Conservation (phyloP, 371 early-diverging fungal species). For the Dichotomocladium elegans region DNA sequence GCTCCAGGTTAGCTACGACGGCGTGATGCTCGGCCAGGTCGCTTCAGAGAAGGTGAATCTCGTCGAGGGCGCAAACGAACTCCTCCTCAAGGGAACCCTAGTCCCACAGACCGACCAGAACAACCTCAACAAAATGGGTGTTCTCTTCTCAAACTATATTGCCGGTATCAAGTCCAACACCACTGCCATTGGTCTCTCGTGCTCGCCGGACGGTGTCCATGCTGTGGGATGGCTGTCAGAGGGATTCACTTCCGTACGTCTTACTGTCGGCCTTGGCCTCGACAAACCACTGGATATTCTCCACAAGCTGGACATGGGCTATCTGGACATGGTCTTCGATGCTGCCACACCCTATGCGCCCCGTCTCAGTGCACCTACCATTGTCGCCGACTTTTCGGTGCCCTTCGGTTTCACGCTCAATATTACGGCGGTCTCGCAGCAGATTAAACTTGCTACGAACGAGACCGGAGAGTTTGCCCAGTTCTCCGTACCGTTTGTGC, state of each 20-base stretch:
- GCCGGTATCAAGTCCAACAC: slow-evolving; percentile 47
- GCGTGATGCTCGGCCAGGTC: slow-evolving; percentile 49
- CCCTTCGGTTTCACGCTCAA: slow-evolving; percentile 58
- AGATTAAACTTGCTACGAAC: slow-evolving; percentile 42
- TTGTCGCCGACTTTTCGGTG: slow-evolving; percentile 48
- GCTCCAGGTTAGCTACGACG: slow-evolving; percentile 49
- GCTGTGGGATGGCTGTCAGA: slow-evolving; percentile 56
- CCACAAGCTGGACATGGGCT: slow-evolving; percentile 50
- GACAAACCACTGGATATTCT: slow-evolving; percentile 45
- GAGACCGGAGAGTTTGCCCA: slow-evolving; percentile 40
- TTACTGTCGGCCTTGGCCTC: slow-evolving; percentile 48
- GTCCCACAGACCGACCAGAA: slow-evolving; percentile 44
- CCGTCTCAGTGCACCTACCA: slow-evolving; percentile 38
- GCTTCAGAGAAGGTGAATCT: slow-evolving; percentile 44
- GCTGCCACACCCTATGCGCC: slow-evolving; percentile 50
- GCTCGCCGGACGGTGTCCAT: slow-evolving; percentile 55
- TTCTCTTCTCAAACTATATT: slow-evolving; percentile 55
- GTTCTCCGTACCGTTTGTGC: slow-evolving; percentile 40
- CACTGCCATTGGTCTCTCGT: slow-evolving; percentile 53
- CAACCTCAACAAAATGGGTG: slow-evolving; percentile 41
- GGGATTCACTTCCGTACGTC: slow-evolving; percentile 49
- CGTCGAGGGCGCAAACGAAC: slow-evolving; percentile 40
- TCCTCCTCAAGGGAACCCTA: slow-evolving; percentile 52
- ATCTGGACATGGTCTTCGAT: slow-evolving; percentile 50
- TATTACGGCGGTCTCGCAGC: slow-evolving; percentile 52